phyloP scores from a whole-genome alignment of 1,284 basidiomycete genomes.

The Mycosarcoma mackinlayi region DNA sequence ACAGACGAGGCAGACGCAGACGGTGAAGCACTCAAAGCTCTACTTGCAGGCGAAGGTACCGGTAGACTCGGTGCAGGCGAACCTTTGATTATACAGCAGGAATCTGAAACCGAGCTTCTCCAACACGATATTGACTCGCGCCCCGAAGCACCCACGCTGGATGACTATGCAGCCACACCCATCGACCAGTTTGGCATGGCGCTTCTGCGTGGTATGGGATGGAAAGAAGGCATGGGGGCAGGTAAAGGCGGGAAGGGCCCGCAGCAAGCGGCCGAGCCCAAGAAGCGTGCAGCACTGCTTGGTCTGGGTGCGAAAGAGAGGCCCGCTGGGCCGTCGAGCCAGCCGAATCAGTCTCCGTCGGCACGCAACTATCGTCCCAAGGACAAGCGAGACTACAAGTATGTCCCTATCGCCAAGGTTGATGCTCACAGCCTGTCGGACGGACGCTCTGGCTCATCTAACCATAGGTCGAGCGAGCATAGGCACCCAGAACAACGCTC shows the following conservation, averaged over 20 bases:
- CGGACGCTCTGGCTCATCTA: not conserved
- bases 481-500: conserved; percentile 9
- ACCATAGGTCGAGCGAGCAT: conserved; percentile 23
- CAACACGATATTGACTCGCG: conserved; percentile 57
- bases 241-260: conserved; percentile 62
- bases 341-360: conserved; percentile 53
- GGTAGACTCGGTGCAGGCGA: not conserved
- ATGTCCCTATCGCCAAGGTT: conserved; percentile 79
- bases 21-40: conserved; percentile 46
- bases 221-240: conserved; percentile 83
- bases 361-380: conserved; percentile 70
- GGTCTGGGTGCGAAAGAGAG: conserved; percentile 66
- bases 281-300: conserved; percentile 58
- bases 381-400: conserved; percentile 75
- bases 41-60: conserved; percentile 32
- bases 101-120: conserved; percentile 54
- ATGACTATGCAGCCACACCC: conserved; percentile 90
- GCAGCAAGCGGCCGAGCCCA: conserved; percentile 53
- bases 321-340: conserved; percentile 7
- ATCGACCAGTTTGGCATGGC: conserved; percentile 93
- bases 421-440: conserved; percentile 66
- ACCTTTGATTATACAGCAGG: conserved; percentile 46
- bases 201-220: conserved; percentile 94
- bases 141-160: conserved; percentile 73
- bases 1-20: conserved; percentile 19